Conservation (phyloP, 495 filamentous ascomycete species). For the Talaromyces stipitatus region DNA sequence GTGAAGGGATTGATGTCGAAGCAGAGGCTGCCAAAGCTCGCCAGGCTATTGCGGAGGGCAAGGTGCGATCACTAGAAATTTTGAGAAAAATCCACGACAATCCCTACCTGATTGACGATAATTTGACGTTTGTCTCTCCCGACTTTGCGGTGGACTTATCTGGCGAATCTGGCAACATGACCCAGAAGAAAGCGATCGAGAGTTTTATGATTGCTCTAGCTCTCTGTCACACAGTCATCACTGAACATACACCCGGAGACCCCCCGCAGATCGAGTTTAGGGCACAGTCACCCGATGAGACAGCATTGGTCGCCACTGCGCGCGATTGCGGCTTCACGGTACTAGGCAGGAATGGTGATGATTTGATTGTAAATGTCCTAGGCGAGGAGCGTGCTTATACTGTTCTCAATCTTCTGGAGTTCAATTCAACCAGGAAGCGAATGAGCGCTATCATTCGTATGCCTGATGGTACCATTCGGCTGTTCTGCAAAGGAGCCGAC, state of each 20-base stretch:
- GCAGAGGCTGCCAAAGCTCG: conserved; percentile 64
- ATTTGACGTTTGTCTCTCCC: conserved; percentile 86
- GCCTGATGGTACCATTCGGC: conserved; percentile 84
- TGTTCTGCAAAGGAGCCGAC: conserved; percentile 98
- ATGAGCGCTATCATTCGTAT: conserved; percentile 98
- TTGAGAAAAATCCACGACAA: conserved; percentile 78
- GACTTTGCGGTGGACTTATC: conserved; percentile 76
- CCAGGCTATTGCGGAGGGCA: conserved; percentile 73
- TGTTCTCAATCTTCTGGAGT: conserved; percentile 92
- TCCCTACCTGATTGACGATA: conserved; percentile 82
- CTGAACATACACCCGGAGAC: conserved; percentile 80
- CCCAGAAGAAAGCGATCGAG: conserved; percentile 68
- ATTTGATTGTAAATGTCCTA: conserved; percentile 77
- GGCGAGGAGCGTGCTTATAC: conserved; percentile 77
- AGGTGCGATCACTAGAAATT: conserved; percentile 58
- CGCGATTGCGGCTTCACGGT: conserved; percentile 96
- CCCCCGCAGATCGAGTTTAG: conserved; percentile 90
- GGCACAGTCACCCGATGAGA: conserved; percentile 96
- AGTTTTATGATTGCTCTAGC: conserved; percentile 95
- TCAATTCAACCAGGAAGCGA: conserved; percentile 92
- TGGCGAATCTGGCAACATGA: conserved; percentile 62
- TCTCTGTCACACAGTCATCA: conserved; percentile 92
- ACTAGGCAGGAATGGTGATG: conserved; percentile 67
- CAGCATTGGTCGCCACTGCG: conserved; percentile 87
- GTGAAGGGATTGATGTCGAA: conserved; percentile 79